Evolutionary conservation across 116 monocot genomes (phyloP), one percentile per base, ranked within the genome.

Genomic region (Phalaenopsis hybrid): DNA sequence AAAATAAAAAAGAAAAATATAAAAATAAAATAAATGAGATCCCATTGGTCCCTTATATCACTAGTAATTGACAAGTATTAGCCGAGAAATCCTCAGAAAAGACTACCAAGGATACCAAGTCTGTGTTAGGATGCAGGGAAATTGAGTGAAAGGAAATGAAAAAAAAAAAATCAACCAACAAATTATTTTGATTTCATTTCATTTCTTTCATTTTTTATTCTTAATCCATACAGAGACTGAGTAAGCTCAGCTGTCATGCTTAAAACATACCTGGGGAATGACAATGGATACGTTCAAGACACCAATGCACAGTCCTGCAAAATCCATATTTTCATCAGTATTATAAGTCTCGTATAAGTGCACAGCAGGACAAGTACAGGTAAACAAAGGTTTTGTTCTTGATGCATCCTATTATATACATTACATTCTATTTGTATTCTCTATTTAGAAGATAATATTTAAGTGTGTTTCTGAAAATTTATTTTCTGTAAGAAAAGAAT

Each of bases 221-320:
- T 21, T 21, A 21, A 63, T 6, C 63, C 63, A 63, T 63, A 21
- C 23, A 52, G 15, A 52, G 52, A 10, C 52, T 12, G 13, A 61
- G 61, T 21, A 61, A n/a, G 21, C 21, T 61, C 61, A 61, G 11
- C 23, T 63, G 5, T 23, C 21, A 23, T 21, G 63, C 63, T 44
- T 46, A 45, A 75, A 45, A n/a, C 41, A 18, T 9, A 80, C 80
- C 80, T 80, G 80, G 23, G 80, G 80, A 49, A 80, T 21, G 21
- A 80, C 80, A 49, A 80, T 80, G 10, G 80, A 65, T 8, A 80
- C 33, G 28, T 80, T 80, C 68, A 80, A 28, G 15, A 69, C 80
- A 43, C 80, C 80, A 17, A 69, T 67, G 28, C 68, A 45, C 13
- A 80, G 68, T 21, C 80, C 80, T 80, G 80, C 25, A 48, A 69